Evolutionary conservation across 805 yeast genomes (phyloP), one percentile per base, ranked within the genome.

Genomic region (Maudiozyma barnettii): DNA sequence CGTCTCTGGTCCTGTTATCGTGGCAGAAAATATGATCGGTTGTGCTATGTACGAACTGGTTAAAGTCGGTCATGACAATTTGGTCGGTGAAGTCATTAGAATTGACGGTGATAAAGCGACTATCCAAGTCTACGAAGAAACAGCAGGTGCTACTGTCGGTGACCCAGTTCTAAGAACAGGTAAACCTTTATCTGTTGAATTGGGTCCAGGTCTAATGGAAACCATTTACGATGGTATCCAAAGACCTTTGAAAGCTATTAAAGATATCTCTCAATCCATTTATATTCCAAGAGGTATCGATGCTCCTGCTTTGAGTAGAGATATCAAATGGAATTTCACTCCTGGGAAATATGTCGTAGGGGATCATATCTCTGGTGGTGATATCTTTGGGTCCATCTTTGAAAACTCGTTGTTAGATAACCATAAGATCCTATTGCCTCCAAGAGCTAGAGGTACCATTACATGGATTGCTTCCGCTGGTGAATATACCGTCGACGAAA

Each of bases 21-120:
- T 93, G 43, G 99, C 99, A 44, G 98, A 93, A 71, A 84, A 93
- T 74, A 89, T 93, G 98, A 86, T 90, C 71, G 99, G 99, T 54
- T 88, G 97, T 79, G 97, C 98, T 60, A 93, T 93, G 99, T 91
- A 93, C 77, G 99, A 93, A 68, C 77, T 93, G 70, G 99, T 91
- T 63, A 89, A 83, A 68, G 99, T 93, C 55, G 98, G 99, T 58
- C 98, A 93, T 69, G 95, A 87, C 59, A 87, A 78, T 68, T 78
- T 93, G 66, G 98, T 93, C 43, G 99, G 99, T 67, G 99, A 93
- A 72, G 97, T 93, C 55, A 93, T 93, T 69, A 83, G 99, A 76
- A 91, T 93, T 56, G 93, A 82, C 63, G 95, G 81, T 54, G 99
- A 93, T 67, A 91, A 90, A 71, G 96, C 97, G 50, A 93, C 99